Percentiles rank a stretch among this genome's conserved stretches.
Evolutionary conservation across 2,329 filamentous ascomycete species (phyloP).

Genomic region (Paraconiothyrium brasiliense): DNA sequence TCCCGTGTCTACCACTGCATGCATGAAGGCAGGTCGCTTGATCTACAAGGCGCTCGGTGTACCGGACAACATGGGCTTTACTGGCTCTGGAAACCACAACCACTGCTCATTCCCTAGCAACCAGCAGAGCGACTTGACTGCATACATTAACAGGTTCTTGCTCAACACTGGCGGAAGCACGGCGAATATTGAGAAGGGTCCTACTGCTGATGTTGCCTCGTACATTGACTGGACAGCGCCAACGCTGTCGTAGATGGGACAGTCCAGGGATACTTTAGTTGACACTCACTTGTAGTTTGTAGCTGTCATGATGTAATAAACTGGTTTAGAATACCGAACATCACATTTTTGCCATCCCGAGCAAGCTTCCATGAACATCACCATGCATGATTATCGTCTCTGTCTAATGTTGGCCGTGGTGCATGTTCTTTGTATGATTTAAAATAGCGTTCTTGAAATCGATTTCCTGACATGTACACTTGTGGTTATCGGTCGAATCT

Average conservation of each 20-base stretch:
- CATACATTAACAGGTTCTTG: conserved; percentile 66
- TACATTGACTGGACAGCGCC: conserved; percentile 51
- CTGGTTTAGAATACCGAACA: background rate
- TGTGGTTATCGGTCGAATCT: no score
- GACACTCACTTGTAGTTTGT: conserved; percentile 24
- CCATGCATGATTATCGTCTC: no score
- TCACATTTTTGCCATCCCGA: no score
- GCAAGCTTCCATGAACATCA: no score
- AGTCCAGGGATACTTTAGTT: conserved; percentile 4
- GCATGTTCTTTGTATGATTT: no score
- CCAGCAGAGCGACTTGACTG: conserved; percentile 62
- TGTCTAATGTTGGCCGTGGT: no score
- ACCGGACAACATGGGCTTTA: conserved; percentile 66
- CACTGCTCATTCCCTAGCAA: conserved; percentile 66
- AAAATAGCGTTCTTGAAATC: no score
- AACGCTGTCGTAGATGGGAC: conserved; percentile 39
- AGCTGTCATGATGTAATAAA: conserved; percentile 22
- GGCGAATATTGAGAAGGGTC: conserved; percentile 46
- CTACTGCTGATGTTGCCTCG: conserved; percentile 38
- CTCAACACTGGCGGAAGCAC: conserved; percentile 39
- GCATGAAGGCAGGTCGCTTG: conserved; percentile 64
- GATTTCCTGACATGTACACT: no score
- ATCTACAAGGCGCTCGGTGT: conserved; percentile 65
- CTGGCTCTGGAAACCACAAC: conserved; percentile 62
- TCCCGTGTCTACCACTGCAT: conserved; percentile 64